Evolutionary conservation across 2,329 filamentous ascomycete genomes (phyloP), one percentile per base, ranked within the genome.

Genomic region (Arthrobotrys sinensis): DNA sequence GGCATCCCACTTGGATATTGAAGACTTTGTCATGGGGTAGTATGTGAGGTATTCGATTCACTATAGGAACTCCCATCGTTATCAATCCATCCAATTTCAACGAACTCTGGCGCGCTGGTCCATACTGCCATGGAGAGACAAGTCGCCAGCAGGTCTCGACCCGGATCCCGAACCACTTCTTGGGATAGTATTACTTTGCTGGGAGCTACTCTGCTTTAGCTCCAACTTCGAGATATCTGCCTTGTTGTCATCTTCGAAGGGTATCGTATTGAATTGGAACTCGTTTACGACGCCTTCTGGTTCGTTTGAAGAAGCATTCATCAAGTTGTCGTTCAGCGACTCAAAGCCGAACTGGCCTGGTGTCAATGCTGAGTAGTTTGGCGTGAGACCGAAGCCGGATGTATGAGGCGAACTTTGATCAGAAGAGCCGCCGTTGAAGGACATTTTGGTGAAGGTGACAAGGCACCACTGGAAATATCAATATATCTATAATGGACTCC

Each of bases 221-320:
- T 70, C 60, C 11, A 77, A 62, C 50, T 67, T 77, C 4, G 73
- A 77, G 24, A 77, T 65, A 36, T 77, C 73, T 6, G 55, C 62
- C 36, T 77, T 77, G 28, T 4, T 71, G 1, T 77, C 73, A 16
- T 77, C 73, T 11, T 77, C 73, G 66, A 77, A 77, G 3, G 73
- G 66, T n/a, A 77, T 77, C 10, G 73, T 77, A 48, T 77, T 77
- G 66, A 77, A 77, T 48, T 77, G 66, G 34, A 62, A 71, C 50
- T 77, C 73, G 19, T 77, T 67, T 16, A 77, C 73, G 21, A 77
- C 66, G 7, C 73, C 73, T 46, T 77, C 73, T 1, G 73, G 73
- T 32, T 77, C 73, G 28, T 62, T 67, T 40, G 66, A 65, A 24
- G 57, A 46, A 10, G 73, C 62, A 45, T 77, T 77, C 73, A 77